Evolutionary conservation across 1,284 basidiomycete genomes (phyloP).

Genomic region (Ganoderma lucidum): DNA sequence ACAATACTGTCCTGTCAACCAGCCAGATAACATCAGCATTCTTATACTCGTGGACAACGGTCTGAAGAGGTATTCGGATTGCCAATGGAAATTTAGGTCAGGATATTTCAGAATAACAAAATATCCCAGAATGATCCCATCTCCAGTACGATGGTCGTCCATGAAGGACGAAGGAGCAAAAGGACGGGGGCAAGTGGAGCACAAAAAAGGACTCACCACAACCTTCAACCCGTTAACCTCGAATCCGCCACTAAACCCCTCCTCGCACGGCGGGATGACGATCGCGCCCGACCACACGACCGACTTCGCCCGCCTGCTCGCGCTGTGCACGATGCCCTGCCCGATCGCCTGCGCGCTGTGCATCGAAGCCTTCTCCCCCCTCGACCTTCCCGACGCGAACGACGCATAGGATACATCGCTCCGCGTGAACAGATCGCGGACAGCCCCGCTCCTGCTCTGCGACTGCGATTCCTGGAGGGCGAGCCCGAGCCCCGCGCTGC

Average conservation of each 20-base stretch:
- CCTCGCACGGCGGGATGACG: constrained; percentile 29
- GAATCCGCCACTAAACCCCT: constrained; percentile 37
- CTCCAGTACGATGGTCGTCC: neutral
- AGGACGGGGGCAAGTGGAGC: neutral
- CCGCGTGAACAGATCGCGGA: constrained; percentile 10
- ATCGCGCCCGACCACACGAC: constrained; percentile 42
- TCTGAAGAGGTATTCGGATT: neutral
- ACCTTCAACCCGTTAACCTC: constrained; percentile 38
- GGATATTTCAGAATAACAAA: neutral
- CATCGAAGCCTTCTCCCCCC: constrained; percentile 29
- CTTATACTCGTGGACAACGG: neutral
- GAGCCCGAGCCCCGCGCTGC: constrained; percentile 22
- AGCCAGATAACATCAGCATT: constrained; percentile 5
- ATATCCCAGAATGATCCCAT: neutral
- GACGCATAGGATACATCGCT: constrained; percentile 11
- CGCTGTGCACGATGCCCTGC: constrained; percentile 37
- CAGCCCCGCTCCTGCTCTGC: neutral
- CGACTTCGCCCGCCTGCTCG: constrained; percentile 28
- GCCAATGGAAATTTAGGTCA: neutral
- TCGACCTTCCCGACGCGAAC: neutral
- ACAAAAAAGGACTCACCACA: constrained; percentile 31
- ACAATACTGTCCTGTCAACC: constrained; percentile 37
- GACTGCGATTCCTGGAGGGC: neutral
- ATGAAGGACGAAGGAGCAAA: neutral
- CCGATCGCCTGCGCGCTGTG: constrained; percentile 31